These are phyloP conservation scores for Fagopyrum tataricum DNA, from an alignment of 148 eudicot species.

Conservation along the genomic window DNA sequence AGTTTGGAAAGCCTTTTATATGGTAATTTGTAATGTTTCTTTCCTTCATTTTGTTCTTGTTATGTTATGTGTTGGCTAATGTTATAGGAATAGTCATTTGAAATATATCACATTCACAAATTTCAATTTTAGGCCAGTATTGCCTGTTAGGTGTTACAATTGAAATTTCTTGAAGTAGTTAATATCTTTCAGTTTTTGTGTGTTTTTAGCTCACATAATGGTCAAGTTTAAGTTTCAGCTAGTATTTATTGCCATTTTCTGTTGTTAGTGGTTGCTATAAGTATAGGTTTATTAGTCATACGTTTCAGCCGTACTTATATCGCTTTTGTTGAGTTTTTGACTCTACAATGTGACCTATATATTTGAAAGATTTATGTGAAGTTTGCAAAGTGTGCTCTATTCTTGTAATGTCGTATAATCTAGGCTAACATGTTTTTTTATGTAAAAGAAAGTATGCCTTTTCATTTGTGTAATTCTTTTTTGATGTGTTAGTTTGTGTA, in stretches of 20 bases:
- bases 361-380: too few relatives aligned
- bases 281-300: not conserved
- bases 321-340: not conserved
- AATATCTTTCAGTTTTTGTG: not conserved
- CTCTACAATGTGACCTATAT: not conserved
- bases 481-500: too few relatives aligned
- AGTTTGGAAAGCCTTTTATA: conserved; percentile 79
- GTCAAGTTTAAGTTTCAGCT: not conserved
- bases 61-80: not conserved
- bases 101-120: not conserved
- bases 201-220: not conserved
- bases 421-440: too few relatives aligned
- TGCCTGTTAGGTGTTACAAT: not conserved
- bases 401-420: too few relatives aligned
- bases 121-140: not conserved
- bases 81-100: not conserved
- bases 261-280: not conserved
- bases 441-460: too few relatives aligned
- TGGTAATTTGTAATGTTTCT: conserved; percentile 36
- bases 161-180: not conserved
- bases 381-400: too few relatives aligned
- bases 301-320: not conserved
- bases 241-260: not conserved
- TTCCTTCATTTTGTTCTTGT: not conserved
- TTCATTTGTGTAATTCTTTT: too few relatives aligned